Evolutionary conservation across 441 rosid genomes (phyloP).

Genomic region (Adansonia grandidieri): DNA sequence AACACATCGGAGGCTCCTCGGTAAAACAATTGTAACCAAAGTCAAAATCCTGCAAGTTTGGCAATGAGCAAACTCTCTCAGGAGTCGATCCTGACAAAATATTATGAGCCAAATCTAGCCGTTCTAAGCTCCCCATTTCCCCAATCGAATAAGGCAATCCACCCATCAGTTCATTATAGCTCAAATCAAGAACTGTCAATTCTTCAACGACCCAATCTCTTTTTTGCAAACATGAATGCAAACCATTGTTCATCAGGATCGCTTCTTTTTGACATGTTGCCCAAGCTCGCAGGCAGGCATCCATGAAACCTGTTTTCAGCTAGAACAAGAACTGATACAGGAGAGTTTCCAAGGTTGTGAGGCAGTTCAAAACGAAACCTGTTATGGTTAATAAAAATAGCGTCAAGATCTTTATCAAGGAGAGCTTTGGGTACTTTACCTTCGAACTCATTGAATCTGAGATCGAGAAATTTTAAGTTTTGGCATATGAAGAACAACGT

Average conservation of each 20-base stretch:
- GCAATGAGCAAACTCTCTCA: conserved; percentile 47
- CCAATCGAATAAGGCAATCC: conserved; percentile 52
- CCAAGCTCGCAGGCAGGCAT: conserved; percentile 57
- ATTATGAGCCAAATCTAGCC: conserved; percentile 54
- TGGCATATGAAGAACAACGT: conserved; percentile 50
- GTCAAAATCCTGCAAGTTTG: conserved; percentile 47
- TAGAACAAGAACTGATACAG: conserved; percentile 60
- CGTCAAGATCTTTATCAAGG: conserved; percentile 60
- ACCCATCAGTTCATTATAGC: conserved; percentile 53
- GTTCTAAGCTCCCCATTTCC: conserved; percentile 51
- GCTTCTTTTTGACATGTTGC: conserved; percentile 58
- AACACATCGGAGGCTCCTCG: conserved; percentile 49
- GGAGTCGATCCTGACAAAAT: conserved; percentile 56
- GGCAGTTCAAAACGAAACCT: conserved; percentile 59
- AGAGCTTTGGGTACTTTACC: conserved; percentile 58
- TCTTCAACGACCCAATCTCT: conserved; percentile 52
- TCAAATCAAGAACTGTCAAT: conserved; percentile 58
- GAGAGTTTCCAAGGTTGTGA: conserved; percentile 61
- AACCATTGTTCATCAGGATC: conserved; percentile 49
- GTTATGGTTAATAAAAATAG: conserved; percentile 63
- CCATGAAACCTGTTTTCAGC: conserved; percentile 60
- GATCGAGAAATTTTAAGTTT: conserved; percentile 55
- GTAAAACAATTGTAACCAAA: conserved; percentile 52
- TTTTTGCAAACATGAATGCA: conserved; percentile 53
- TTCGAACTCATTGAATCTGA: conserved; percentile 67